Conservation (phyloP, 2,329 filamentous ascomycete species). For the Monosporascus sp. region DNA sequence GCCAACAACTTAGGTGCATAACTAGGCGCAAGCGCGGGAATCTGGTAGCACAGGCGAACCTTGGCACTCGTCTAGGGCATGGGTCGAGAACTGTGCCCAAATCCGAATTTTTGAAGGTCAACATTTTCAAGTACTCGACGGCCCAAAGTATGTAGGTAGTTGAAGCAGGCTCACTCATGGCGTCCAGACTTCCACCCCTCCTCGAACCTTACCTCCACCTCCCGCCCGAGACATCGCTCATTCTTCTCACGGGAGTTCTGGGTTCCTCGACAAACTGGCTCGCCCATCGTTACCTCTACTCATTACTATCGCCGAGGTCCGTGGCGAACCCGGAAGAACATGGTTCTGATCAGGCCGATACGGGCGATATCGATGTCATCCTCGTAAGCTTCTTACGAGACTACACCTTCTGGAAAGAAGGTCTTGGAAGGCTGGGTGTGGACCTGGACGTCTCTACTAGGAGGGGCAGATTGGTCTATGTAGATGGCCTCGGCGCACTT, state of each 20-base stretch:
- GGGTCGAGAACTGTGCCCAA: too few species aligned
- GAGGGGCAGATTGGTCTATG: slow-evolving; percentile 60
- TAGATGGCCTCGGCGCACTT: slow-evolving; percentile 66
- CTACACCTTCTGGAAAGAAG: slow-evolving; percentile 70
- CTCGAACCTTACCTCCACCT: slow-evolving; percentile 59
- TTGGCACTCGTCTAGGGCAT: too few species aligned
- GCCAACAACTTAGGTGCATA: too few species aligned
- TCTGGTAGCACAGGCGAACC: too few species aligned
- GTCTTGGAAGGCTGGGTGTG: slow-evolving; percentile 63
- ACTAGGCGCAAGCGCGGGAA: too few species aligned
- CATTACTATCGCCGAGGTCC: slow-evolving; percentile 29
- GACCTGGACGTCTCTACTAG: slow-evolving; percentile 59
- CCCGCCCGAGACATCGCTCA: slow-evolving; percentile 53
- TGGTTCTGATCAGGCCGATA: slow-evolving; percentile 14
- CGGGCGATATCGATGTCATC: slow-evolving; percentile 50
- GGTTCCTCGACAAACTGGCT: slow-evolving; percentile 64
- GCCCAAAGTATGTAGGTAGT: too few species aligned
- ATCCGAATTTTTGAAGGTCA: too few species aligned
- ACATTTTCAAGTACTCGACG: slow-evolving; percentile 1
- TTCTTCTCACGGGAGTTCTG: slow-evolving; percentile 63
- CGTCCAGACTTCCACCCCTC: slow-evolving; percentile 54
- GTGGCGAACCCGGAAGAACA: slow-evolving; percentile 14
- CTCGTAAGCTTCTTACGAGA: slow-evolving; percentile 81
- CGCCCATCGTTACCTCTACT: slow-evolving; percentile 49
- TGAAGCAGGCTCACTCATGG: slow-evolving; percentile 26